A percentile compares a stretch with the other conserved stretches of the same genome.
phyloP scores from a whole-genome alignment of 768 basidiomycete genomes.

The Collybia sp. region DNA sequence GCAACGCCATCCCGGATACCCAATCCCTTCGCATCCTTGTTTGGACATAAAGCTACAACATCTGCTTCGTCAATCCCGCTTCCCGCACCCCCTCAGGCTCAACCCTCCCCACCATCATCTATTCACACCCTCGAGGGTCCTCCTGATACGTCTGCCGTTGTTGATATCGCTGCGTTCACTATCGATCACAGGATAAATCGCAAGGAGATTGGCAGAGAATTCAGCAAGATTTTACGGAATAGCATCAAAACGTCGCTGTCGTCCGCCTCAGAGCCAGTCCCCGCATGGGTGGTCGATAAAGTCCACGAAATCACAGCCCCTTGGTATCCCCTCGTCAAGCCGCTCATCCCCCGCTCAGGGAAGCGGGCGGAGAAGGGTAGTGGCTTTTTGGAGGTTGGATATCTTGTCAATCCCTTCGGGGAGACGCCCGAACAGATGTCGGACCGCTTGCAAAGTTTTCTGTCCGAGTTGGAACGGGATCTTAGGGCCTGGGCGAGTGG shows the following conservation, averaged over 20 bases:
- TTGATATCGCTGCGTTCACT: conserved; percentile 60
- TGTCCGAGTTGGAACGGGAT: conserved; percentile 60
- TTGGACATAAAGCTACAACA: conserved; percentile 37
- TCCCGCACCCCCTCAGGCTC: conserved; percentile 20
- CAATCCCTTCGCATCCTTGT: conserved; percentile 81
- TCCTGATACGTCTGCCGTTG: conserved; percentile 24
- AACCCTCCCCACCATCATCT: conserved; percentile 23
- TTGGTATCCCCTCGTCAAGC: conserved; percentile 54
- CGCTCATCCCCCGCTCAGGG: conserved; percentile 2
- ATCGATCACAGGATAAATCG: conserved; percentile 48
- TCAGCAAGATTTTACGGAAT: conserved; percentile 46
- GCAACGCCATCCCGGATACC: conserved; percentile 42
- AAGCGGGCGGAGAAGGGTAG: conserved; percentile 7
- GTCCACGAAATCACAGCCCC: conserved; percentile 50
- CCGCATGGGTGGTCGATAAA: conserved; percentile 57
- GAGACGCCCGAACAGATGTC: conserved; percentile 49
- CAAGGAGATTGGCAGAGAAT: conserved; percentile 47
- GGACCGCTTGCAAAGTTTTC: conserved; percentile 68
- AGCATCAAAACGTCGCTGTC: conserved; percentile 50
- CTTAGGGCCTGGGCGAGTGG: conserved; percentile 38
- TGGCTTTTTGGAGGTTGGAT: conserved; percentile 1
- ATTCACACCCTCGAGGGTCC: conserved; percentile 25
- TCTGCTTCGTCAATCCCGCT: conserved; percentile 22
- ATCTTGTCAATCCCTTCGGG: conserved; percentile 32
- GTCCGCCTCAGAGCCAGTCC: conserved; percentile 24